Evolutionary conservation across 179 eudicot species (phyloP).

Genomic region (Patellifolia procumbens): DNA sequence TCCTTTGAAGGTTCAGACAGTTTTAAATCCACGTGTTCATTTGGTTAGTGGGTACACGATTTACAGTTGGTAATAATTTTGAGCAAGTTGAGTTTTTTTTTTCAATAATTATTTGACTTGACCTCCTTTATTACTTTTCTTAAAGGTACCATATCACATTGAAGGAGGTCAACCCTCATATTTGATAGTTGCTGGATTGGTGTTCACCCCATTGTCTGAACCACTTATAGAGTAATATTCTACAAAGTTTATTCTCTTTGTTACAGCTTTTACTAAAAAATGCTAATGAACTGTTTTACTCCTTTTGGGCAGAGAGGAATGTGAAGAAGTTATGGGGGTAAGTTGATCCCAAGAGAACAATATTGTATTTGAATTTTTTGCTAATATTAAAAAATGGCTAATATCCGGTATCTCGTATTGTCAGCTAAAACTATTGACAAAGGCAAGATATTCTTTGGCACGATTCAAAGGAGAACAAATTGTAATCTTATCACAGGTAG

Average conservation of each 20-base stretch:
- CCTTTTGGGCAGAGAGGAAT: constrained; percentile 68
- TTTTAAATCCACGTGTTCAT: constrained; percentile 74
- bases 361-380: background rate
- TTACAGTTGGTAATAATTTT: constrained; percentile 5
- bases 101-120: background rate
- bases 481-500: constrained; percentile 88
- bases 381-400: background rate
- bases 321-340: constrained; percentile 92
- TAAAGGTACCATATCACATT: constrained; percentile 88
- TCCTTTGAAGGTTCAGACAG: constrained; percentile 69
- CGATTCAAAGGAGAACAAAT: constrained; percentile 87
- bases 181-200: constrained; percentile 91
- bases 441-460: constrained; percentile 85
- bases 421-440: constrained; percentile 78
- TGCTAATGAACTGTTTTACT: constrained; percentile 27
- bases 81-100: background rate
- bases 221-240: constrained; percentile 77
- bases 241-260: constrained; percentile 13
- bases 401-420: constrained; percentile 5
- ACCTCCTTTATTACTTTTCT: constrained; percentile 9
- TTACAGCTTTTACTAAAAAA: background rate
- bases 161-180: constrained; percentile 95
- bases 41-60: constrained; percentile 55
- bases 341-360: constrained; percentile 26
- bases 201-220: constrained; percentile 92